phyloP scores from a whole-genome alignment of 192 early-diverging fungal species.

The Endogone sp. region DNA sequence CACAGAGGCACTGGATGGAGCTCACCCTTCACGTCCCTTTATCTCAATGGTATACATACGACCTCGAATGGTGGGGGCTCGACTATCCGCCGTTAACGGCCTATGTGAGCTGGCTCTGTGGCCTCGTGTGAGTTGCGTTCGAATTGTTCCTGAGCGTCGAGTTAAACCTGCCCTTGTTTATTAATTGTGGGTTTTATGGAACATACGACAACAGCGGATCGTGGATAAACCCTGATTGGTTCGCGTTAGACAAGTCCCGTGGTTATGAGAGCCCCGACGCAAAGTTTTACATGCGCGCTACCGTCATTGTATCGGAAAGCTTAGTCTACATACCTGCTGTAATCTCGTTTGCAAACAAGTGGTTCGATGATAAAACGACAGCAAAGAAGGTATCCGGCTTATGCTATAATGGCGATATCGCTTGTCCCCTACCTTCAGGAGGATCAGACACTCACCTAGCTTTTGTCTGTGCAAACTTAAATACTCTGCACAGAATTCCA shows the following conservation, averaged over 20 bases:
- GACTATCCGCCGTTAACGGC: conserved; percentile 98
- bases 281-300: conserved; percentile 90
- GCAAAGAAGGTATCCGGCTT: conserved; percentile 7
- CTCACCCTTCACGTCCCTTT: conserved; percentile 77
- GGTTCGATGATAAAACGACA: conserved; percentile 32
- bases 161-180: background rate
- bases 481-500: background rate
- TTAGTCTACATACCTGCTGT: conserved; percentile 77
- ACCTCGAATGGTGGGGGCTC: conserved; percentile 89
- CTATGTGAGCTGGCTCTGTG: conserved; percentile 87
- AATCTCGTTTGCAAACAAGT: conserved; percentile 54
- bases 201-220: conserved; percentile 73
- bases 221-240: conserved; percentile 76
- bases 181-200: too few relatives aligned
- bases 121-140: conserved; percentile 52
- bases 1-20: conserved; percentile 99
- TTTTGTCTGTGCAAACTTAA: too few relatives aligned
- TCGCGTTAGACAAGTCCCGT: conserved; percentile 80
- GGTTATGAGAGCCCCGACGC: conserved; percentile 71
- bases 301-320: conserved; percentile 71
- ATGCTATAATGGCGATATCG: conserved; percentile 21
- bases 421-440: conserved; percentile 39
- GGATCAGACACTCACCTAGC: too few relatives aligned
- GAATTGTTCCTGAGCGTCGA: background rate
- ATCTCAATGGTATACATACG: conserved; percentile 85